A percentile compares a stretch with the other conserved stretches of the same genome.
These are phyloP conservation scores for Sugiyamaella novakii DNA, from an alignment of 1,139 yeast species.

Conservation along the genomic window DNA sequence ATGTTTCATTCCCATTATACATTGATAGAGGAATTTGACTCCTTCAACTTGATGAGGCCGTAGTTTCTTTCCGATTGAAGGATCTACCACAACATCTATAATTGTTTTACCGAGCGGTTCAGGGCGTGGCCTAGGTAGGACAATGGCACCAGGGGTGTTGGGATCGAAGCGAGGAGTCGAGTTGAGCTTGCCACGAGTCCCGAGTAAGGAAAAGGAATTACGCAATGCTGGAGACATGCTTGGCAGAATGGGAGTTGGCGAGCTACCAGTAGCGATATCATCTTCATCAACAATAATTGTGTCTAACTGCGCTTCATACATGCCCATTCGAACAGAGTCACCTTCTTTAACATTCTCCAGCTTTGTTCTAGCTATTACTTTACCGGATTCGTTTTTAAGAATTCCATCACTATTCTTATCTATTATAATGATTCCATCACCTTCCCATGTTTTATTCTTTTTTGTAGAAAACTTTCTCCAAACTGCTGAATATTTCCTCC, in stretches of 20 bases:
- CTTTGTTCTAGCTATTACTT: slow-evolving; percentile 22
- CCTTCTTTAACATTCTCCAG: slow-evolving; percentile 41
- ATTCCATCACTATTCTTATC: slow-evolving; percentile 24
- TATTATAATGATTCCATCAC: slow-evolving; percentile 67
- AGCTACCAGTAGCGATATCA: neutral
- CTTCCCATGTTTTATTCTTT: slow-evolving; percentile 94
- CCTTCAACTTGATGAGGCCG: slow-evolving; percentile 90
- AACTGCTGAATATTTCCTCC: slow-evolving; percentile 45
- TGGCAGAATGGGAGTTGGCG: neutral
- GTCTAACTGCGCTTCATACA: slow-evolving; percentile 59
- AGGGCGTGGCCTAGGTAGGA: slow-evolving; percentile 47
- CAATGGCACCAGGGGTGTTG: slow-evolving; percentile 46
- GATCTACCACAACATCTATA: slow-evolving; percentile 72
- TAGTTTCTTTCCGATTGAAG: slow-evolving; percentile 54
- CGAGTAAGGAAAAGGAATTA: neutral
- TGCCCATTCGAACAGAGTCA: slow-evolving; percentile 52
- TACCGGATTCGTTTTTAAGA: slow-evolving; percentile 34
- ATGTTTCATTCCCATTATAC: slow-evolving; percentile 67
- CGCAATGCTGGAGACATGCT: neutral
- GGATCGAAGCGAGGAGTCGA: slow-evolving; percentile 48
- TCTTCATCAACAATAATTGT: slow-evolving; percentile 25
- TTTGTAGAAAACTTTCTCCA: slow-evolving; percentile 73
- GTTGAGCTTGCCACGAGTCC: slow-evolving; percentile 1
- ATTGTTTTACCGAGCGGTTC: slow-evolving; percentile 24
- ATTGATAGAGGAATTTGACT: slow-evolving; percentile 74